phyloP scores from a whole-genome alignment of 1,284 basidiomycete species.

The Puccinia coronata region DNA sequence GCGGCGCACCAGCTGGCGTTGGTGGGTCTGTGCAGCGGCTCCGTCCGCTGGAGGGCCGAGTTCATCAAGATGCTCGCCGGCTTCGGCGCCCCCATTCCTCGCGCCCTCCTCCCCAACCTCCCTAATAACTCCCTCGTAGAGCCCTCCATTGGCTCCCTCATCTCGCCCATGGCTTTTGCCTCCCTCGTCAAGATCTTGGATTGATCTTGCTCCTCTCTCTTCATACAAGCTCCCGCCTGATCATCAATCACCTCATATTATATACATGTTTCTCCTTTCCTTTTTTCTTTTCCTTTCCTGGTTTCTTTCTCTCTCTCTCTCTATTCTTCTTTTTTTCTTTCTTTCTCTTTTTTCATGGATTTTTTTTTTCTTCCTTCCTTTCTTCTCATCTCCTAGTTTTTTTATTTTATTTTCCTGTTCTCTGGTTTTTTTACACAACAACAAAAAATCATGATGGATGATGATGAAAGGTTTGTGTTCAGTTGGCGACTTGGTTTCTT shows the following conservation, averaged over 20 bases:
- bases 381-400: not conserved
- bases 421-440: too few relatives aligned
- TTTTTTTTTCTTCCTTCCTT: not conserved
- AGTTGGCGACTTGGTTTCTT: too few relatives aligned
- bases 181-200: conserved; percentile 16
- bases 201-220: not conserved
- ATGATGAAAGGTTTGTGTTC: too few relatives aligned
- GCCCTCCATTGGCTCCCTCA: not conserved
- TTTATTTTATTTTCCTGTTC: not conserved
- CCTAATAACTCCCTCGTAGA: not conserved
- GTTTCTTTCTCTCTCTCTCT: not conserved
- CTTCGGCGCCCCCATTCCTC: not conserved
- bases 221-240: not conserved
- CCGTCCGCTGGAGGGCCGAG: conserved; percentile 13
- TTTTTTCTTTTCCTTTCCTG: not conserved
- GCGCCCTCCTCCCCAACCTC: not conserved
- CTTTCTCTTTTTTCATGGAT: not conserved
- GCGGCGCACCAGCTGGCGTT: not conserved
- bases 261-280: not conserved
- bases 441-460: too few relatives aligned
- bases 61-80: conserved; percentile 27
- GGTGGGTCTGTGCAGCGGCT: not conserved
- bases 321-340: conserved; percentile 1
- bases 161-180: not conserved
- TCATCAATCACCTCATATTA: not conserved